Base-by-base conservation (phyloP, 2,329 filamentous ascomycete genomes). In the Zopfia rhizophila region DNA sequence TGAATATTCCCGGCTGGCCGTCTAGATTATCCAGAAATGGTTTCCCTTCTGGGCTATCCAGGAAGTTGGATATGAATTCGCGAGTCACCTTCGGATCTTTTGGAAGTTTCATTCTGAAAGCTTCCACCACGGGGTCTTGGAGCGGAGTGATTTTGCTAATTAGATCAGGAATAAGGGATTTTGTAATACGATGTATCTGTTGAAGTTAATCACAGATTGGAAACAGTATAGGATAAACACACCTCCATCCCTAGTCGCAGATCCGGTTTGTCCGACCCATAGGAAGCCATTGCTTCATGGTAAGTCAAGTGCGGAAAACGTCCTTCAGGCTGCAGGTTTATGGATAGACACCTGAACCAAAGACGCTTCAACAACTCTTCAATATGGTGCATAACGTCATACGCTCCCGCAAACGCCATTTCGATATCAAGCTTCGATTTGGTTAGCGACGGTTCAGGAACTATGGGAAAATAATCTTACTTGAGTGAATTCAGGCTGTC, bases 401-500 rank as follows among this genome's bases (percentile, higher is more conserved):
- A 72, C 5, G 87, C 88, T 5, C 78, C 84, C 0, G 88, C 86
- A 73, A 96, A 99, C 0, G 89, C 84, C 88, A 96, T 94, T 69
- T 99, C 94, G 59, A 99, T 72, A 82, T 99, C 94, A 38, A 97
- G 82, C 85, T 94, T 60, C 11, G 40, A 22, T 13, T 7, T 11
- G 17, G 27, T 45, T 13, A 39, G 16, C 17, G 38, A 24, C 35
- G 3, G 38, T 39, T 31, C 10, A 21, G 25, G n/a, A 7, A n/a
- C 33, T 24, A 16, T 21, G 4, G 27, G 6, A n/a, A 3, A 28
- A 4, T 18, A 25, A 13, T 24, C 49, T 61, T 72, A 89, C 88
- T 78, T 96, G 91, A 1, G 94, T 97, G 65, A 99, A 99, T 67
- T 99, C 94, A 0, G 94, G 95, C 66, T 99, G 94, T 28, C 94